A percentile compares a stretch with the other conserved stretches of the same genome.
phyloP scores from a whole-genome alignment of 2,329 filamentous ascomycete genomes.

The Stagonosporopsis tanaceti region DNA sequence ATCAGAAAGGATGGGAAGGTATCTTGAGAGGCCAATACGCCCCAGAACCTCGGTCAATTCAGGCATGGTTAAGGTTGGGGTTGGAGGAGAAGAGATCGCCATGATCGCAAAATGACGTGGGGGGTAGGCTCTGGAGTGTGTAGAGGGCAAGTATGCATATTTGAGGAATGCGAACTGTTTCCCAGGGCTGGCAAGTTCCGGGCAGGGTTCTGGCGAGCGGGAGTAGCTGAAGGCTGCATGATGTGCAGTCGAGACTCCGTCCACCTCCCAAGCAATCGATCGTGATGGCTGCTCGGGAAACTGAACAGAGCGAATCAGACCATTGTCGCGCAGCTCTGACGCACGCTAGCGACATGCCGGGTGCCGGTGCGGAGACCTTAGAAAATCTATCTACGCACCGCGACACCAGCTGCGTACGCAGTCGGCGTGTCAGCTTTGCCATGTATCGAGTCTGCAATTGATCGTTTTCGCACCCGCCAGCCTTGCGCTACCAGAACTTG shows the following conservation, averaged over 20 bases:
- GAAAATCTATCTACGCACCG: conserved; percentile 1
- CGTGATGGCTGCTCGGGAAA: conserved; percentile 1
- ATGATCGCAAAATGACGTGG: conserved; percentile 26
- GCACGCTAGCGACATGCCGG: not conserved
- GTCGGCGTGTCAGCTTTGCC: conserved; percentile 6
- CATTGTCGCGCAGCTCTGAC: conserved; percentile 6
- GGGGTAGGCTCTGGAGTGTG: conserved; percentile 23
- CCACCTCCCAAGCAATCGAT: conserved; percentile 2
- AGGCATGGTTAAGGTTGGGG: conserved; percentile 27
- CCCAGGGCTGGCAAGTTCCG: conserved; percentile 24
- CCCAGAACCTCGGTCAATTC: conserved; percentile 41
- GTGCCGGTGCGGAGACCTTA: conserved; percentile 4
- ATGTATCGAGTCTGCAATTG: conserved; percentile 1
- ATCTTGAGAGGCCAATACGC: conserved; percentile 42
- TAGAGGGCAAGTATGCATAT: conserved; percentile 28
- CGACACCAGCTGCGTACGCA: conserved; percentile 2
- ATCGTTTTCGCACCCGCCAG: not conserved
- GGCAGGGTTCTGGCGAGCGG: conserved; percentile 17
- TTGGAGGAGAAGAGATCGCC: conserved; percentile 38
- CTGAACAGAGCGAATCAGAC: conserved; percentile 4
- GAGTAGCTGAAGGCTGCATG: conserved; percentile 25
- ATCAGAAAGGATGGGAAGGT: conserved; percentile 37
- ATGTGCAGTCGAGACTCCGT: conserved; percentile 19
- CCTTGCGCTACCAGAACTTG: conserved; percentile 1
- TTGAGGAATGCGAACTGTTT: conserved; percentile 28